phyloP scores from a whole-genome alignment of 73 alveolate species.

The Paramecium pentaurelia region DNA sequence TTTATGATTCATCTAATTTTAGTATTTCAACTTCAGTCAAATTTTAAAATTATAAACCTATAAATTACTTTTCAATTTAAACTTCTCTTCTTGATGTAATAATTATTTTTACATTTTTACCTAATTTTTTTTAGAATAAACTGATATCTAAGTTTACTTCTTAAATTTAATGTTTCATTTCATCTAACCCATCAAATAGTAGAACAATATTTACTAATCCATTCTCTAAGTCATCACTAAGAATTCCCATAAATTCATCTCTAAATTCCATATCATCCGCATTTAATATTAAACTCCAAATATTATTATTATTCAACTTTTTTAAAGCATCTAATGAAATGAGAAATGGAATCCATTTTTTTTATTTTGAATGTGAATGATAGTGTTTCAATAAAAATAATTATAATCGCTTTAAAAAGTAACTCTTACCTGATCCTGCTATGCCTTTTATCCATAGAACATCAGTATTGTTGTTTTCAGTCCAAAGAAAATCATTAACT shows the following conservation, averaged over 20 bases:
- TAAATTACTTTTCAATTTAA: background rate
- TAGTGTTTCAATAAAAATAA: background rate
- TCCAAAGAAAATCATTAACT: background rate
- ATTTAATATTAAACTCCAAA: background rate
- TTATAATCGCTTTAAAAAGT: background rate
- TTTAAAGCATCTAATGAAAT: background rate
- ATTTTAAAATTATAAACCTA: background rate
- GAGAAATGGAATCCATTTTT: background rate
- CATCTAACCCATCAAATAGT: background rate
- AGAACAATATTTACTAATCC: background rate
- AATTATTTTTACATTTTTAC: background rate
- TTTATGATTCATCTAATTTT: background rate
- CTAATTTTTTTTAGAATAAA: background rate
- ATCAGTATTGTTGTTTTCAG: background rate
- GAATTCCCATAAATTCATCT: background rate
- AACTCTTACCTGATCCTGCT: background rate
- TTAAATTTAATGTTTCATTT: background rate
- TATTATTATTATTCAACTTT: background rate
- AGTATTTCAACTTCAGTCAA: background rate
- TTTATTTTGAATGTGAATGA: background rate
- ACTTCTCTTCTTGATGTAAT: background rate
- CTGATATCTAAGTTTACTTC: background rate
- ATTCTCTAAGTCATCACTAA: background rate
- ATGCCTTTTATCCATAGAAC: background rate
- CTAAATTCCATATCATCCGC: background rate